Conservation (phyloP, 2,329 filamentous ascomycete genomes). For the Anthostomella pinea region DNA sequence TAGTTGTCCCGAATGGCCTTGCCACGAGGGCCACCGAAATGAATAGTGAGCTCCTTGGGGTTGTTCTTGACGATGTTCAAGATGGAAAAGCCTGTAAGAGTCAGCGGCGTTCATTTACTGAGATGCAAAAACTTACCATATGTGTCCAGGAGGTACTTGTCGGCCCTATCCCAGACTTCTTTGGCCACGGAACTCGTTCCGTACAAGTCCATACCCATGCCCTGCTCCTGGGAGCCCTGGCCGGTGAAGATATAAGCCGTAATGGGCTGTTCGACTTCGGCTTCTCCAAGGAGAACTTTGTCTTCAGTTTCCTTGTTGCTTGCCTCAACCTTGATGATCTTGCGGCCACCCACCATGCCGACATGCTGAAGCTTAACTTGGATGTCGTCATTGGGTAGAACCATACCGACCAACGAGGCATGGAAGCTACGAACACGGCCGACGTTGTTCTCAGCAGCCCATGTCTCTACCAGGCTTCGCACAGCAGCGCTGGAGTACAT, state of each 20-base stretch:
- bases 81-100: conserved; percentile 77
- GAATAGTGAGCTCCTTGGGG: conserved; percentile 95
- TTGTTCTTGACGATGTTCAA: conserved; percentile 99
- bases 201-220: conserved; percentile 99
- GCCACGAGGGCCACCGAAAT: conserved; percentile 94
- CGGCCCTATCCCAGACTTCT: conserved; percentile 96
- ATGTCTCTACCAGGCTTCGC: conserved; percentile 93
- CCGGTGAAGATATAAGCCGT: conserved; percentile 98
- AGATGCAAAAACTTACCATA: conserved; percentile 64
- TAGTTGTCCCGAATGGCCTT: conserved; percentile 99
- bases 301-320: conserved; percentile 95
- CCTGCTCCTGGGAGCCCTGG: conserved; percentile 97
- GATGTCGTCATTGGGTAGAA: conserved; percentile 92
- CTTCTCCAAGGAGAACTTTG: conserved; percentile 91
- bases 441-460: conserved; percentile 98
- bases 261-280: conserved; percentile 95
- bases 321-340: conserved; percentile 98
- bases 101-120: conserved; percentile 6
- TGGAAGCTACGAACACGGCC: conserved; percentile 97
- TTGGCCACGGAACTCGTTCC: conserved; percentile 88
- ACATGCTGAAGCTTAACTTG: conserved; percentile 94
- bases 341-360: conserved; percentile 95
- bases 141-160: conserved; percentile 97
- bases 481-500: conserved; percentile 99
- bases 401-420: conserved; percentile 96